Base-by-base conservation (phyloP, 495 filamentous ascomycete species). In the Collariella sp. region DNA sequence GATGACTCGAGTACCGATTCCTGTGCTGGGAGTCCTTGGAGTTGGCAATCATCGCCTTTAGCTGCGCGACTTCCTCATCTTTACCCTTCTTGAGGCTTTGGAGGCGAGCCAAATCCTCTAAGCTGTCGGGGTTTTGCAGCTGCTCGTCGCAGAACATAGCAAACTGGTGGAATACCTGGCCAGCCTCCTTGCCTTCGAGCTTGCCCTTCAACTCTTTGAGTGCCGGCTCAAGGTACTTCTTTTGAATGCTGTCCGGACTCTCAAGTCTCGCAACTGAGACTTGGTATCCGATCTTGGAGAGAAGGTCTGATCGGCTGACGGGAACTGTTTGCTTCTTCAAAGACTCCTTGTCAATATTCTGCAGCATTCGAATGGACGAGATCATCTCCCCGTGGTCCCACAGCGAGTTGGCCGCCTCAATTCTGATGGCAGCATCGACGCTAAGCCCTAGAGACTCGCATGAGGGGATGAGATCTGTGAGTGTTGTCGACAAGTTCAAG, bases 341-440 rank as follows among this genome's bases (percentile, higher is more conserved):
- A 9, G 81, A 73, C n/a, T 81, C 72, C 44, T 76, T 75, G 29
- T 84, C 79, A 23, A 96, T 73, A 36, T 82, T 76, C 59, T 90
- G 83, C 24, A 97, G 81, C 77, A 96, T 90, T 38, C 81, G 76
- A 45, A 99, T 95, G 1, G 94, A 95, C 3, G 90, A 79, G n/a
- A 83, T 79, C 77, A 87, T 87, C 65, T 97, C 91, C 15, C 88
- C 91, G 64, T 95, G 87, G 50, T 91, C 89, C 93, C 93, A 99
- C 13, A 99, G 72, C 38, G 95, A 89, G 58, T 87, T 87, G 9
- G 93, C 89, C 19, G 84, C 78, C 66, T 97, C 93, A 41, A 88
- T 77, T 55, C 80, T 79, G 22, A 86, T 80, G 34, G 82, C 83
- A 5, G 82, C 86, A 55, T 85, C 83, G 45, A 95, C 80, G 56